A percentile compares a stretch with the other conserved stretches of the same genome.
Evolutionary conservation across 768 basidiomycete species (phyloP).

Genomic region (Hydnomerulius pinastri): DNA sequence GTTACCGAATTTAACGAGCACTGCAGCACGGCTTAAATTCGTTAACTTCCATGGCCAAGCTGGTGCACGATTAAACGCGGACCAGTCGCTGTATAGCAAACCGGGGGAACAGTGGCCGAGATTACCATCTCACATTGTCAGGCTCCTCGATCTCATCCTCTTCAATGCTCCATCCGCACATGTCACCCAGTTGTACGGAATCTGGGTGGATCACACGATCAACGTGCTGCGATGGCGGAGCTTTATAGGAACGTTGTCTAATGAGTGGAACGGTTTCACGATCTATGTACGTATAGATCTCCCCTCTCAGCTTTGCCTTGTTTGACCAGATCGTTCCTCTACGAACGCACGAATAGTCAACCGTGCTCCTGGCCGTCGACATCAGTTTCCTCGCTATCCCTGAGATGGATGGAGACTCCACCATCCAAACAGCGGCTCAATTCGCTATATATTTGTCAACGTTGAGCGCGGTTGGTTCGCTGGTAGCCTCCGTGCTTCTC

Average conservation of each 20-base stretch:
- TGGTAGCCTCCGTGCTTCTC: constrained; percentile 7
- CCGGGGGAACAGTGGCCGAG: not conserved
- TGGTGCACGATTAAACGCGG: constrained; percentile 34
- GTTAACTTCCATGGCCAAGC: constrained; percentile 39
- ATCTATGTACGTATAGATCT: constrained; percentile 4
- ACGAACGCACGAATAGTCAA: constrained; percentile 2
- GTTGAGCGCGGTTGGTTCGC: constrained; percentile 1
- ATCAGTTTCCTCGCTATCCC: constrained; percentile 9
- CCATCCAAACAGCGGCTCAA: not conserved
- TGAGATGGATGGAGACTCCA: not conserved
- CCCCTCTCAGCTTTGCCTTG: not conserved
- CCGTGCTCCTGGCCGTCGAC: constrained; percentile 11
- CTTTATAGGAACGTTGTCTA: constrained; percentile 1
- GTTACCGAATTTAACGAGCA: no score
- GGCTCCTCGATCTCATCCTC: not conserved
- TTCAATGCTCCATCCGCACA: constrained; percentile 3
- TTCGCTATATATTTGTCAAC: constrained; percentile 7
- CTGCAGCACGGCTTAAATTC: constrained; percentile 18
- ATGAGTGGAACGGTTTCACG: constrained; percentile 9
- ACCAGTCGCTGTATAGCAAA: constrained; percentile 24
- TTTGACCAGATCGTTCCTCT: not conserved
- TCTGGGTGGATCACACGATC: constrained; percentile 10
- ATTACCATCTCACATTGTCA: not conserved
- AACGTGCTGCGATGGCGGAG: constrained; percentile 2
- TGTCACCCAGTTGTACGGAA: not conserved